Conservation (phyloP, 2,329 filamentous ascomycete genomes). For the Penicillium sp. region DNA sequence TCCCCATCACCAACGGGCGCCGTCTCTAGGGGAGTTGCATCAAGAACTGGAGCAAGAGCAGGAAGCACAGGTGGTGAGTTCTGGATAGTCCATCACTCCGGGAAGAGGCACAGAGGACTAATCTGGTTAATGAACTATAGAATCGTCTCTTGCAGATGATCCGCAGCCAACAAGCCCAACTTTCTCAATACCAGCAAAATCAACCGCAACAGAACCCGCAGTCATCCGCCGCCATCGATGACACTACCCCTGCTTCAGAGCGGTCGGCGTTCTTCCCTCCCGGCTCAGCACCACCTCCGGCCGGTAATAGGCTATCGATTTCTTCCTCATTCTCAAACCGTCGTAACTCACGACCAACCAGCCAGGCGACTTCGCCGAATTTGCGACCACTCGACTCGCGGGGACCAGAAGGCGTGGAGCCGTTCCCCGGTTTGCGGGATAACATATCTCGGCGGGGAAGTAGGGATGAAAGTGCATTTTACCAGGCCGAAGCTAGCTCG, state of each 20-base stretch:
- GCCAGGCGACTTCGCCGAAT: constrained; percentile 41
- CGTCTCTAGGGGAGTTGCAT: constrained; percentile 52
- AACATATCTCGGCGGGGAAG: constrained; percentile 39
- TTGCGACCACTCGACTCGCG: constrained; percentile 36
- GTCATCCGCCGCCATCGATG: constrained; percentile 42
- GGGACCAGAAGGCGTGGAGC: constrained; percentile 27
- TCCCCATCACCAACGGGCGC: constrained; percentile 51
- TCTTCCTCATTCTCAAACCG: constrained; percentile 38
- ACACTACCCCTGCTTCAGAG: constrained; percentile 47
- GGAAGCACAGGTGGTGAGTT: constrained; percentile 52
- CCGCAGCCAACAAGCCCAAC: constrained; percentile 49
- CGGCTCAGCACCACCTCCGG: constrained; percentile 18
- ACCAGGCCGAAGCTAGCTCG: constrained; percentile 51
- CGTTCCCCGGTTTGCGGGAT: constrained; percentile 29
- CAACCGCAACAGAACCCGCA: constrained; percentile 29
- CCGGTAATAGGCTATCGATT: constrained; percentile 36
- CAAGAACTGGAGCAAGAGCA: constrained; percentile 55
- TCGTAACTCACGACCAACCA: constrained; percentile 37
- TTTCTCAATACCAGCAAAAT: constrained; percentile 44
- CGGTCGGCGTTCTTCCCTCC: constrained; percentile 42
- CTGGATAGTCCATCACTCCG: background rate
- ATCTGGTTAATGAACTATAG: constrained; percentile 26
- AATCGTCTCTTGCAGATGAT: constrained; percentile 55
- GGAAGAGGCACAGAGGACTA: background rate
- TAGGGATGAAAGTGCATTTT: constrained; percentile 50